Conservation (phyloP, 2,329 filamentous ascomycete species). For the Verticillium alfalfae region DNA sequence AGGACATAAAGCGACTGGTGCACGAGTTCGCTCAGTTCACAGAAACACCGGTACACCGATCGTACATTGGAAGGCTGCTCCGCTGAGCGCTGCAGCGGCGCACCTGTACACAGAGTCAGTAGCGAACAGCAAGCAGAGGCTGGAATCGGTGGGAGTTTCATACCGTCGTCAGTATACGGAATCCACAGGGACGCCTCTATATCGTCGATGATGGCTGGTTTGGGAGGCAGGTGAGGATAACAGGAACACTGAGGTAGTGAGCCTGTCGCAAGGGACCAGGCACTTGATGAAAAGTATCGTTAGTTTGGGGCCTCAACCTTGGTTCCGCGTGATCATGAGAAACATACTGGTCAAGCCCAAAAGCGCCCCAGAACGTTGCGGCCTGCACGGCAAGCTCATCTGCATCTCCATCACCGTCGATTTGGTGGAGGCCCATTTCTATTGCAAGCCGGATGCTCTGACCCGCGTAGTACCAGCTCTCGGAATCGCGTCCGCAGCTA, state of each 20-base stretch:
- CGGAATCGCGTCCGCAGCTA: conserved; percentile 65
- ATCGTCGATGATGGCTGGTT: conserved; percentile 53
- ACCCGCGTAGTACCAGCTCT: conserved; percentile 67
- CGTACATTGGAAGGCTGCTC: conserved; percentile 63
- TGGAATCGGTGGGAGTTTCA: conserved; percentile 13
- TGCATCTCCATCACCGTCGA: conserved; percentile 44
- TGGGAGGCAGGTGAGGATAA: conserved; percentile 50
- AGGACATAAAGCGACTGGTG: conserved; percentile 67
- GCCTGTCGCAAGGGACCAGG: conserved; percentile 61
- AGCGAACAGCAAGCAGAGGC: background rate
- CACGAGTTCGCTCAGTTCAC: conserved; percentile 67
- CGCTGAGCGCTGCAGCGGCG: conserved; percentile 47
- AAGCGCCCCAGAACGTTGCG: conserved; percentile 58
- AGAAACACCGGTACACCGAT: conserved; percentile 63
- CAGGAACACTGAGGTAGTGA: conserved; percentile 55
- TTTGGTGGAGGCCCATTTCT: conserved; percentile 64
- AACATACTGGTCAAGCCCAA: conserved; percentile 59
- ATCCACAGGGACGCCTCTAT: conserved; percentile 57
- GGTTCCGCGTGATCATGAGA: background rate
- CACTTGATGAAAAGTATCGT: conserved; percentile 29
- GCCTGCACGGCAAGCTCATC: conserved; percentile 54
- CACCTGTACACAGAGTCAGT: conserved; percentile 28
- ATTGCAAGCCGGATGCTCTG: conserved; percentile 67
- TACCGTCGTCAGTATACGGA: conserved; percentile 53
- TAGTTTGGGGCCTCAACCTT: background rate